Percentiles rank a stretch among this genome's conserved stretches.
Evolutionary conservation across 352 stramenopile species (phyloP).

Genomic region (Phytophthora sp.): DNA sequence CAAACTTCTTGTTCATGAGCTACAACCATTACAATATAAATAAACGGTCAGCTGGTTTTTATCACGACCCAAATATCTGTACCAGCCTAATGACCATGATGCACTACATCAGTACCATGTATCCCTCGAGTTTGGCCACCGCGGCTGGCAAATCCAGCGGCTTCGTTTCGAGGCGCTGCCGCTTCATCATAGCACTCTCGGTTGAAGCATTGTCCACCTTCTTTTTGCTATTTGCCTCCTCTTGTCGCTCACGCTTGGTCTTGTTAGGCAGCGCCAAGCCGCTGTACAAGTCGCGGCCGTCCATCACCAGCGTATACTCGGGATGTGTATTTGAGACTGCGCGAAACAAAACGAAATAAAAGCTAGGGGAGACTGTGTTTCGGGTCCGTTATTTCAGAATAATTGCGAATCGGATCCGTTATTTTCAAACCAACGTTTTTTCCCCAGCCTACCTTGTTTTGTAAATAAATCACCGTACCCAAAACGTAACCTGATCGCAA

Average conservation of each 20-base stretch:
- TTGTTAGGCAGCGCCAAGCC: conserved; percentile 55
- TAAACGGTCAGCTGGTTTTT: too few species aligned
- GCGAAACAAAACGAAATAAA: too few species aligned
- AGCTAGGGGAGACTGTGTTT: too few species aligned
- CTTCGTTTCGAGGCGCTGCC: conserved; percentile 33
- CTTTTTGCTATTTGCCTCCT: conserved; percentile 12
- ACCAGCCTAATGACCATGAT: too few species aligned
- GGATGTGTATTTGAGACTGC: too few species aligned
- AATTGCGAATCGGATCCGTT: too few species aligned
- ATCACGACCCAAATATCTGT: neutral
- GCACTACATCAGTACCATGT: conserved; percentile 75
- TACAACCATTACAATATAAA: conserved; percentile 29
- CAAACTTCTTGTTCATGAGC: conserved; percentile 80
- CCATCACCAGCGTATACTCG: too few species aligned
- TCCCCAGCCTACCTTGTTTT: too few species aligned
- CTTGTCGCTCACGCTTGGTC: conserved; percentile 45
- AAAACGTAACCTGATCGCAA: too few species aligned
- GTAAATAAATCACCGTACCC: too few species aligned
- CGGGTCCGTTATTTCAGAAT: too few species aligned
- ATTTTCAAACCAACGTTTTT: too few species aligned
- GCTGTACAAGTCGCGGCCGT: conserved; percentile 57
- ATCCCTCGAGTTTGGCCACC: conserved; percentile 63
- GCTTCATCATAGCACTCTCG: conserved; percentile 24
- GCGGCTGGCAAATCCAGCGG: conserved; percentile 48
- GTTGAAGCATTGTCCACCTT: neutral